Percentiles rank a stretch among this genome's conserved stretches.
Evolutionary conservation across 1,284 basidiomycete genomes (phyloP).

Genomic region (Cryptococcus maquisensis): DNA sequence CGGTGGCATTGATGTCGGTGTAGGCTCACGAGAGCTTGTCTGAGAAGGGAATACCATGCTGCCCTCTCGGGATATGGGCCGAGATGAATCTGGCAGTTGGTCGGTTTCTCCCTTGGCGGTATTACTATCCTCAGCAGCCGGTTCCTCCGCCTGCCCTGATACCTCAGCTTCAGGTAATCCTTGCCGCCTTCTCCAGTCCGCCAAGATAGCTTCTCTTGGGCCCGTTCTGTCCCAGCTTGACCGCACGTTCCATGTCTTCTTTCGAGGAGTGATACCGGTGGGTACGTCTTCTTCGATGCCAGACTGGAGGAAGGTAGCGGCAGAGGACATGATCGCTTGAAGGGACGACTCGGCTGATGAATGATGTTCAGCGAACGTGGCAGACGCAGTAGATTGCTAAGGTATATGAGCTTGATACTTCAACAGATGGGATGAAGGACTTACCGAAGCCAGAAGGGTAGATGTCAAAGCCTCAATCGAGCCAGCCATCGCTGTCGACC

Average conservation of each 20-base stretch:
- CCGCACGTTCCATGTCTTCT: constrained; percentile 43
- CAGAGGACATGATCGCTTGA: constrained; percentile 24
- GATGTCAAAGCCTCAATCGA: constrained; percentile 18
- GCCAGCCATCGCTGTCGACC: constrained; percentile 9
- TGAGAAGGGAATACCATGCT: background rate
- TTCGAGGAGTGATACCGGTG: constrained; percentile 51
- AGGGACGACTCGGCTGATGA: constrained; percentile 22
- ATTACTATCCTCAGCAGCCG: background rate
- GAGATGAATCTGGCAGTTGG: background rate
- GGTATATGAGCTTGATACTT: constrained; percentile 5
- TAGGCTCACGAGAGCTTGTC: constrained; percentile 4
- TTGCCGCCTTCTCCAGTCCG: constrained; percentile 12
- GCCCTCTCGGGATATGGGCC: background rate
- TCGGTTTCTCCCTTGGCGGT: background rate
- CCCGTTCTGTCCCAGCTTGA: constrained; percentile 42
- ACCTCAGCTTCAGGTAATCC: background rate
- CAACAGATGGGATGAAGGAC: constrained; percentile 4
- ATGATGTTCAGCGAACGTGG: constrained; percentile 18
- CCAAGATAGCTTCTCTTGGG: constrained; percentile 38
- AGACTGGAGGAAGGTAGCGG: constrained; percentile 33
- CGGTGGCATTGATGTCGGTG: background rate
- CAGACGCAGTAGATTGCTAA: constrained; percentile 24
- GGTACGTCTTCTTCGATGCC: constrained; percentile 48
- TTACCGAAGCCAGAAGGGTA: constrained; percentile 26
- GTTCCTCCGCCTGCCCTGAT: too few species aligned